These are phyloP conservation scores for Suillus bovinus DNA, from an alignment of 768 basidiomycete genomes.

Conservation along the genomic window DNA sequence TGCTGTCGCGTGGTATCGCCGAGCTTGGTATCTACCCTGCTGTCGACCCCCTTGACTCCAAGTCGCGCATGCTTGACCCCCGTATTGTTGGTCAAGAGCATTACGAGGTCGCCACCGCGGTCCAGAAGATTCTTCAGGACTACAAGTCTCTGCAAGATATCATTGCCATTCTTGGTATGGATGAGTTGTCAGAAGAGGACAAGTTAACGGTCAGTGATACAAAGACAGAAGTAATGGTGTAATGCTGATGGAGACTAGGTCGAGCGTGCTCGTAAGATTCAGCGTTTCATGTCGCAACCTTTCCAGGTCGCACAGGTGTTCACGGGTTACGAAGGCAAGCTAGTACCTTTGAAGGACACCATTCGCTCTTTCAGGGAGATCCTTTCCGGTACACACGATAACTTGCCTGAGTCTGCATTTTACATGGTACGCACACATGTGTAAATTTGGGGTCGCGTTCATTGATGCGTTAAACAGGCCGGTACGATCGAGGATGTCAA, in stretches of 20 bases:
- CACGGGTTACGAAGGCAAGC: constrained; percentile 98
- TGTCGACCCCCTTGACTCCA: constrained; percentile 98
- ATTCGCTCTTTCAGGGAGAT: constrained; percentile 98
- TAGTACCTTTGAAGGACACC: constrained; percentile 95
- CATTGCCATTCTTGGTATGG: constrained; percentile 99
- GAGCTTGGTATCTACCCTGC: constrained; percentile 99
- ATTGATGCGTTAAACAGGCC: constrained; percentile 38
- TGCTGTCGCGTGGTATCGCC: constrained; percentile 98
- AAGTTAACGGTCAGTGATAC: constrained; percentile 81
- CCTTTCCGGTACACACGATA: constrained; percentile 84
- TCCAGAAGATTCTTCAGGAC: constrained; percentile 96
- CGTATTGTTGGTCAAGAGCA: constrained; percentile 96
- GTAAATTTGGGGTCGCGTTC: background rate
- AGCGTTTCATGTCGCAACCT: constrained; percentile 99
- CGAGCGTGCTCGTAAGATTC: constrained; percentile 97
- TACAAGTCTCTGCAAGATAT: constrained; percentile 99
- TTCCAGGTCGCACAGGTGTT: constrained; percentile 99
- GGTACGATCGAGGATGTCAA: constrained; percentile 98
- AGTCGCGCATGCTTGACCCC: constrained; percentile 99
- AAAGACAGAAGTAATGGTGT: no score
- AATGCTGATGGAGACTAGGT: constrained; percentile 49
- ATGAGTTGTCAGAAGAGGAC: constrained; percentile 99
- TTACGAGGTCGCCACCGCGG: constrained; percentile 94
- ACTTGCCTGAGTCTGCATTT: constrained; percentile 94
- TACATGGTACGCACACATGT: constrained; percentile 69